Conservation (phyloP, 2,329 filamentous ascomycete species). For the Colletotrichum ledebouriae region DNA sequence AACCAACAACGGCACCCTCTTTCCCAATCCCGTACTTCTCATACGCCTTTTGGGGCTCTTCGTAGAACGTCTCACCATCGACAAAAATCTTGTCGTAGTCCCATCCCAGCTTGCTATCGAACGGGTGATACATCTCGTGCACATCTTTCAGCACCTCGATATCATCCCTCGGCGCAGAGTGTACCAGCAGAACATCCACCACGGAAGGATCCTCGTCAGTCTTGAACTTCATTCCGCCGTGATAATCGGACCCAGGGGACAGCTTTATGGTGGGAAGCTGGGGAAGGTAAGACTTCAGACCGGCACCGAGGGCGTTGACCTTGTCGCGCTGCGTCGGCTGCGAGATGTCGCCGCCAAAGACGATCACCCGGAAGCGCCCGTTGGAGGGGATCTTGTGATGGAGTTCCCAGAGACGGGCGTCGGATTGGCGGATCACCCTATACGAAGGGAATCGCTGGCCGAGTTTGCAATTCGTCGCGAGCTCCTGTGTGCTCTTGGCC, state of each 20-base stretch:
- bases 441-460: slow-evolving; percentile 72
- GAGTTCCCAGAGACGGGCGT: slow-evolving; percentile 69
- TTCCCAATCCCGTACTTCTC: slow-evolving; percentile 69
- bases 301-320: slow-evolving; percentile 62
- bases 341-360: slow-evolving; percentile 73
- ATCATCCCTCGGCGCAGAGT: slow-evolving; percentile 67
- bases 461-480: slow-evolving; percentile 60
- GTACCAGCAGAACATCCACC: slow-evolving; percentile 70
- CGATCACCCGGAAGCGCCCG: slow-evolving; percentile 69
- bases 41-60: slow-evolving; percentile 65
- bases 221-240: slow-evolving; percentile 37
- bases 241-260: slow-evolving; percentile 31
- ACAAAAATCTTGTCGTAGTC: slow-evolving; percentile 70
- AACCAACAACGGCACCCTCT: slow-evolving; percentile 29
- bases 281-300: slow-evolving; percentile 48
- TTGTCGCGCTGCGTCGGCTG: slow-evolving; percentile 56
- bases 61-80: slow-evolving; percentile 66
- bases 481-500: slow-evolving; percentile 52
- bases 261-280: slow-evolving; percentile 33
- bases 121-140: slow-evolving; percentile 50
- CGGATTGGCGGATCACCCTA: slow-evolving; percentile 71
- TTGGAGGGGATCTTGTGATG: slow-evolving; percentile 69
- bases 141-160: slow-evolving; percentile 63
- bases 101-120: slow-evolving; percentile 57
- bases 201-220: slow-evolving; percentile 51